phyloP scores from a whole-genome alignment of 2,329 filamentous ascomycete species.

The Teratosphaeria zuluensis region DNA sequence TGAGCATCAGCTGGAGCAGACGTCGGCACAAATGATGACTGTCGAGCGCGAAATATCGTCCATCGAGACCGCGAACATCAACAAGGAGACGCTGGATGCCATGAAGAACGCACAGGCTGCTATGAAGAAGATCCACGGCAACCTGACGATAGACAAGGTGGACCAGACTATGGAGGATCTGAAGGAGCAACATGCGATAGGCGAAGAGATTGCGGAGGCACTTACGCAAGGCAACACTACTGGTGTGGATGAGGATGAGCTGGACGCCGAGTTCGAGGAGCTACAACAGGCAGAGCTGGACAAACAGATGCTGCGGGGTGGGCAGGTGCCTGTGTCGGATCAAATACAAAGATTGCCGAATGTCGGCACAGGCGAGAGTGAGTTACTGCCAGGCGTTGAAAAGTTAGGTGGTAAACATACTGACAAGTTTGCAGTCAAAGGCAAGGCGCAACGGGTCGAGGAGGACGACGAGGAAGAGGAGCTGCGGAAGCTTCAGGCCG shows the following conservation, averaged over 20 bases:
- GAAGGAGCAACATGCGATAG: constrained; percentile 83
- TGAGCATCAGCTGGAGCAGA: constrained; percentile 87
- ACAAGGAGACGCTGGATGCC: constrained; percentile 85
- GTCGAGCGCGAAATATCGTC: constrained; percentile 92
- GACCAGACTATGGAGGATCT: constrained; percentile 91
- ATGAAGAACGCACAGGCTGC: constrained; percentile 87
- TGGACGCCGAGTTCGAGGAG: constrained; percentile 75
- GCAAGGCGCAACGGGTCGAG: constrained; percentile 40
- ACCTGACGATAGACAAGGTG: constrained; percentile 86
- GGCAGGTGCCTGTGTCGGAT: constrained; percentile 71
- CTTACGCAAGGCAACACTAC: constrained; percentile 63
- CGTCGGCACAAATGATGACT: constrained; percentile 76
- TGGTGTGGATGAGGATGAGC: constrained; percentile 73
- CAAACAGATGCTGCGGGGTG: constrained; percentile 85
- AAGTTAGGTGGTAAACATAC: constrained; percentile 2
- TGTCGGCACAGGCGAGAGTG: constrained; percentile 65
- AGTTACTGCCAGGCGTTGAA: constrained; percentile 41
- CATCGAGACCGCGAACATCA: constrained; percentile 98
- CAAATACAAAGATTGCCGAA: constrained; percentile 67
- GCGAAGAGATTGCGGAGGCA: constrained; percentile 81
- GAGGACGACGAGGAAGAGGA: constrained; percentile 97
- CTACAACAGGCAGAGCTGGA: constrained; percentile 90
- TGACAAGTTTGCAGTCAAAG: constrained; percentile 28
- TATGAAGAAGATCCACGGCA: constrained; percentile 88
- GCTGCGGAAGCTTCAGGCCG: constrained; percentile 81